Evolutionary conservation across 352 stramenopile genomes (phyloP), one percentile per base, ranked within the genome.

Genomic region (Phytophthora pluvialis): DNA sequence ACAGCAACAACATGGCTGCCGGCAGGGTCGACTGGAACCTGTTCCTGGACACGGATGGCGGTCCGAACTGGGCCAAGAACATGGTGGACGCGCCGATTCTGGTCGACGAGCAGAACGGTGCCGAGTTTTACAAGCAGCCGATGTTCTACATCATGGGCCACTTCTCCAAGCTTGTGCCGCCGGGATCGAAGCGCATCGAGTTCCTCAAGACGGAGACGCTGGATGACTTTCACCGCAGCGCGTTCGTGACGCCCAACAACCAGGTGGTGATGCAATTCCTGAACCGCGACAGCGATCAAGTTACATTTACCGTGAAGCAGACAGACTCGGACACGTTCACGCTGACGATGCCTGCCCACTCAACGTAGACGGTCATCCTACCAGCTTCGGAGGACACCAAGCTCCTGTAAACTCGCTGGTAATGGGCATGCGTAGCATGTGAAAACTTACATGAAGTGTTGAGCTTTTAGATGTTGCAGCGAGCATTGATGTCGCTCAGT

Each of bases 1-100:
- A 94, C 63, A 47, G 92, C 46, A 86, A 84, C 44, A 89, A 73
- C 57, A 78, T 73, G 50, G 78, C 83, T 3, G 52, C 65, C 0
- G 81, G 80, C 3, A 95, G 86, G 84, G 84, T 81, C 44, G 81
- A 94, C 70, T 95, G 86, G 86, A 95, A 95, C 44, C 47, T 95
- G 10, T 64, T 89, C 15, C 71, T 95, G 25, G 71, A 82, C 50
- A 73, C 60, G 16, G 58, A 45, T 4, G 75, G 73, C 4, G 87
- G 87, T 4, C 86, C 86, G 3, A 95, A 93, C 64, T 89, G 89
- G 75, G 71, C 73, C 3, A 64, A 61, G 29, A 91, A 91, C 66
- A 65, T 72, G 44, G 80, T 87, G 12, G 83, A 91, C 57, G 64
- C 78, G 10, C 72, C 78, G 3, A 78, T 88, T 51, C 39, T 88